Conservation (phyloP, 2,329 filamentous ascomycete species). For the Neonectria hederae region DNA sequence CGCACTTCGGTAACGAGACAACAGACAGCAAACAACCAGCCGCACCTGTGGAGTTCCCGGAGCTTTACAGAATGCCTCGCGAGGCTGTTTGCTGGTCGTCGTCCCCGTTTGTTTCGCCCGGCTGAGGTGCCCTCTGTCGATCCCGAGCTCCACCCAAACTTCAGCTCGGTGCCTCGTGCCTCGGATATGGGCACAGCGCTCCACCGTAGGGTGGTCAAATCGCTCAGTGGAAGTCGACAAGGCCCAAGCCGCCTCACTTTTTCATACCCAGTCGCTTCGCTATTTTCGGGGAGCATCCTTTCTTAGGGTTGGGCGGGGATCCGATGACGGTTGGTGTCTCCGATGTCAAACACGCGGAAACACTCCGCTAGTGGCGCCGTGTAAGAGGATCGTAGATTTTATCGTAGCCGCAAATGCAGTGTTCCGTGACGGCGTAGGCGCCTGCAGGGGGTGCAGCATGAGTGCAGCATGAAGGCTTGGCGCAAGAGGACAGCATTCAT, state of each 20-base stretch:
- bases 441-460: neutral
- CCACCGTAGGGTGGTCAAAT: neutral
- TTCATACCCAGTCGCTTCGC: neutral
- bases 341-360: neutral
- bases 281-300: neutral
- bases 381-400: neutral
- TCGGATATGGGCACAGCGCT: neutral
- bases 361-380: neutral
- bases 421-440: neutral
- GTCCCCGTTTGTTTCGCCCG: neutral
- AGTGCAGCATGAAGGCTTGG: neutral
- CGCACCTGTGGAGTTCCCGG: neutral
- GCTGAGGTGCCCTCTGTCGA: neutral
- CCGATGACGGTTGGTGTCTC: neutral
- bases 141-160: neutral
- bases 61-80: neutral
- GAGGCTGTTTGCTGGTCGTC: neutral
- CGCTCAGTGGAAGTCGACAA: neutral
- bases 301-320: neutral
- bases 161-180: neutral
- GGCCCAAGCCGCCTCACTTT: neutral
- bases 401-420: neutral
- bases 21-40: no score
- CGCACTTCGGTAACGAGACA: neutral
- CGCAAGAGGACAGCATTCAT: neutral